Percentiles rank a stretch among this genome's conserved stretches.
Conservation (phyloP, 2,329 filamentous ascomycete species). For the Stachybotrys chlorohalonatus region DNA sequence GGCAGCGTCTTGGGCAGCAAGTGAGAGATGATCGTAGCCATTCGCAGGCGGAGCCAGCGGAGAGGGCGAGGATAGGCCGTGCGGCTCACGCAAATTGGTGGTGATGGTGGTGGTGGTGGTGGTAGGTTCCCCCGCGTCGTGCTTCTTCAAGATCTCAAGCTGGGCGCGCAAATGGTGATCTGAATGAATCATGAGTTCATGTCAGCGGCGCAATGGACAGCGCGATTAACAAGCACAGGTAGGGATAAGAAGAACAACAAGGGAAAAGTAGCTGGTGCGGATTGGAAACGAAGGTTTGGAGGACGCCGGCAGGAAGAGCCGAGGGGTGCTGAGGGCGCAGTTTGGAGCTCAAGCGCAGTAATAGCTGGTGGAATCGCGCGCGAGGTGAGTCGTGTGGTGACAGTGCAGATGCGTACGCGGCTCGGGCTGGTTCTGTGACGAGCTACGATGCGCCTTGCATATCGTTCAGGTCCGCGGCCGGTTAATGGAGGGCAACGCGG, state of each 20-base stretch:
- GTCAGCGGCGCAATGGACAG: neutral
- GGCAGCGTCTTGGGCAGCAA: slow-evolving; percentile 22
- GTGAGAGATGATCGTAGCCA: slow-evolving; percentile 34
- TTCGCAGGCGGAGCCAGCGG: slow-evolving; percentile 26
- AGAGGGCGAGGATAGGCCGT: slow-evolving; percentile 11
- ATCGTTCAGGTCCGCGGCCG: neutral
- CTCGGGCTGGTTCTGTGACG: neutral
- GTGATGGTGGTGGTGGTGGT: slow-evolving; percentile 21
- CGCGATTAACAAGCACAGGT: neutral
- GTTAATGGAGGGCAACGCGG: neutral
- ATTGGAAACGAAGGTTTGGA: too few species aligned
- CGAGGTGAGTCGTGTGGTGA: neutral
- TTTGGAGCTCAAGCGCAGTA: neutral
- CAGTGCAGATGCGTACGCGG: neutral
- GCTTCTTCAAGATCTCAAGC: slow-evolving; percentile 33
- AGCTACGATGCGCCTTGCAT: neutral
- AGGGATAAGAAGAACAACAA: neutral
- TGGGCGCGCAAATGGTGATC: slow-evolving; percentile 34
- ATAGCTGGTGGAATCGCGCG: neutral
- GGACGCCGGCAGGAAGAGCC: neutral
- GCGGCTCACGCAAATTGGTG: slow-evolving; percentile 17
- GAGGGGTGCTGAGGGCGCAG: neutral
- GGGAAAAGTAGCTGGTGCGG: neutral
- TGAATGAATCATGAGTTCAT: slow-evolving; percentile 7
- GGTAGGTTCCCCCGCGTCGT: slow-evolving; percentile 18